phyloP scores from a whole-genome alignment of 768 basidiomycete species.

The Cyathus striatus region DNA sequence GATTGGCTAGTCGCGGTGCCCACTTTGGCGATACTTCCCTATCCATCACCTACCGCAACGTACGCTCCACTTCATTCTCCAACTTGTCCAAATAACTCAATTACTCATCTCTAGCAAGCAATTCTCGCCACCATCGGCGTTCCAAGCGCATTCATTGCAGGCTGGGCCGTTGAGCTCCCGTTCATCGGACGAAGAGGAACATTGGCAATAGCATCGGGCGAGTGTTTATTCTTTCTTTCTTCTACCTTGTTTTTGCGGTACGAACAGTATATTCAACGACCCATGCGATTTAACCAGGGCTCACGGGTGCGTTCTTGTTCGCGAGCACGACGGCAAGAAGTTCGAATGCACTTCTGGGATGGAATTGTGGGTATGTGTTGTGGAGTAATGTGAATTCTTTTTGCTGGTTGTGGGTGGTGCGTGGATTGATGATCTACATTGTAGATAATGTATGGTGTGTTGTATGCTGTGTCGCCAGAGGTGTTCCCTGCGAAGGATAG shows the following conservation, averaged over 20 bases:
- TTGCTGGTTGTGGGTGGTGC: not conserved
- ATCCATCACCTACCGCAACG: constrained; percentile 70
- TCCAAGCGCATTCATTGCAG: constrained; percentile 65
- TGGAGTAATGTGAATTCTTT: constrained; percentile 43
- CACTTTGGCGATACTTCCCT: constrained; percentile 62
- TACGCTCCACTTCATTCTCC: constrained; percentile 15
- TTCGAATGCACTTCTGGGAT: constrained; percentile 63
- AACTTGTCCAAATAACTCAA: not conserved
- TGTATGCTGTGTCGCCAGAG: constrained; percentile 66
- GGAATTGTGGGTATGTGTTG: constrained; percentile 72
- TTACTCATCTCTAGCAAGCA: constrained; percentile 41
- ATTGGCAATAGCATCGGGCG: constrained; percentile 59
- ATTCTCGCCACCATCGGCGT: constrained; percentile 64
- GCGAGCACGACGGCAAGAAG: constrained; percentile 66
- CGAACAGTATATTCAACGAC: constrained; percentile 48
- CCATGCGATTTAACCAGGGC: constrained; percentile 43
- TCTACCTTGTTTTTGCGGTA: constrained; percentile 18
- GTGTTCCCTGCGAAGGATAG: constrained; percentile 68
- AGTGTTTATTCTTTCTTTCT: constrained; percentile 21
- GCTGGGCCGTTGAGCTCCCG: constrained; percentile 61
- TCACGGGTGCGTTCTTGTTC: constrained; percentile 72
- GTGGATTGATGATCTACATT: not conserved
- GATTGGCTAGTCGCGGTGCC: constrained; percentile 57
- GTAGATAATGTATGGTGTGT: constrained; percentile 72
- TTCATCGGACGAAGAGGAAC: constrained; percentile 62